Evolutionary conservation across 1,284 basidiomycete genomes (phyloP).

Genomic region (Boletus mariae): DNA sequence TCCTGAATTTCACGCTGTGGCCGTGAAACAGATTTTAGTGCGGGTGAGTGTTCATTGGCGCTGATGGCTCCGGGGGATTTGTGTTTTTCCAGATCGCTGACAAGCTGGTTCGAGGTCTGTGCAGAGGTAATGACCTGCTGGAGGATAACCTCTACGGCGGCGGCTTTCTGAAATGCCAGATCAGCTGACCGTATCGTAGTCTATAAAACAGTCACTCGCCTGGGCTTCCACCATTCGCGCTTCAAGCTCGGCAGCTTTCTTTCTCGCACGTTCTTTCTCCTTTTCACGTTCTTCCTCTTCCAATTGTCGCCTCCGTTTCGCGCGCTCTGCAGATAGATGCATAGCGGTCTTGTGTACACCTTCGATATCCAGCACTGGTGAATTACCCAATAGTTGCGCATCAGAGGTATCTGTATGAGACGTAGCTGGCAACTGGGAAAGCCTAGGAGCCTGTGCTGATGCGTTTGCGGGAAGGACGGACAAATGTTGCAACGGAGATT

Average conservation of each 20-base stretch:
- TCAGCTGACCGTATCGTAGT: conserved; percentile 8
- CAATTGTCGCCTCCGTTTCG: conserved; percentile 71
- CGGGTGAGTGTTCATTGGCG: conserved; percentile 32
- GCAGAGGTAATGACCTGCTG: conserved; percentile 10
- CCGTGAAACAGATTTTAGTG: conserved; percentile 27
- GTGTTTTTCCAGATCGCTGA: conserved; percentile 4
- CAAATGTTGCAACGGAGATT: conserved; percentile 35
- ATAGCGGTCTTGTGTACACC: conserved; percentile 79
- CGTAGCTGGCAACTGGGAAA: conserved; percentile 34
- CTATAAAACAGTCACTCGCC: conserved; percentile 7
- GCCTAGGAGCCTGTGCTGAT: conserved; percentile 5
- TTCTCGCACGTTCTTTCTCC: conserved; percentile 78
- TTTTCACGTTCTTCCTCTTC: conserved; percentile 86
- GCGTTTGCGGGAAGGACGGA: conserved; percentile 25
- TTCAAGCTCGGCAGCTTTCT: conserved; percentile 85
- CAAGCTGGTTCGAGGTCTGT: conserved; percentile 5
- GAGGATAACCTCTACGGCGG: conserved; percentile 8
- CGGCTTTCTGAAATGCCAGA: conserved; percentile 12
- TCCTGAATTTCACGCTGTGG: conserved; percentile 26
- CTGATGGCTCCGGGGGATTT: conserved; percentile 1
- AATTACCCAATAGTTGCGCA: conserved; percentile 34
- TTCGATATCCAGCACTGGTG: conserved; percentile 57
- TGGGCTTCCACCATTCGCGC: conserved; percentile 54
- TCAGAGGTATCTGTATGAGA: conserved; percentile 38
- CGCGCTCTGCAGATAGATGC: conserved; percentile 87